Base-by-base conservation (phyloP, 495 filamentous ascomycete species). In the Physcia stellaris region DNA sequence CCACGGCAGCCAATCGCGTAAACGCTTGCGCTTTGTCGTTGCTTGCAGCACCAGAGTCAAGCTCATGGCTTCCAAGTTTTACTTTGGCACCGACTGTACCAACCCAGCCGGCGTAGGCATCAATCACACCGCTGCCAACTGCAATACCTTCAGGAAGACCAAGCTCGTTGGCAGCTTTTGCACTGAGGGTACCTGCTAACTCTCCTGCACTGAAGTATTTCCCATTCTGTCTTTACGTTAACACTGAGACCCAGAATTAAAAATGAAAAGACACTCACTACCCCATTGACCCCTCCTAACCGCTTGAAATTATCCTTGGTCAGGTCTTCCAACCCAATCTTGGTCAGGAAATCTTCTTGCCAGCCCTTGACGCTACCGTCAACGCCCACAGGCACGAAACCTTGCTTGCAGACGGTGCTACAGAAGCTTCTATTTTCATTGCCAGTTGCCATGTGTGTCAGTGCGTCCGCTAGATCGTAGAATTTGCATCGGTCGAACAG, bases 31-130 rank as follows among this genome's bases (percentile, higher is more conserved):
- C 70, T 19, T 81, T 73, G 54, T 92, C 83, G 58, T 86, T 88
- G 40, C 78, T 71, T 2, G 79, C 61, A 3, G 62, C 63, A 27
- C 66, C 66, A 9, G 64, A 56, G 49, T 71, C 73, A 6, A 86
- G 58, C 16, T 76, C 64, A n/a, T 73, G 67, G 20, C 64, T 57
- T 28, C 60, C 63, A 7, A 93, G 64, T 29, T 80, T 62, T 42
- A 94, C 83, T 56, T 94, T 94, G 11, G 90, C 86, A 36, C 90
- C 88, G n/a, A 98, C 90, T 2, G 88, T 95, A 26, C 90, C 90
- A 42, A 98, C 84, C 90, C 90, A 98, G 18, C 90, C 90, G 13
- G 90, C 90, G 56, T 98, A 98, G 4, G 90, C 88, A 61, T 98
- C 90, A 46, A 98, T 98, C 26, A 98, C 90, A 54, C 88, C 86